Evolutionary conservation across 2,329 filamentous ascomycete genomes (phyloP).

Genomic region (Paraconiothyrium sp.): DNA sequence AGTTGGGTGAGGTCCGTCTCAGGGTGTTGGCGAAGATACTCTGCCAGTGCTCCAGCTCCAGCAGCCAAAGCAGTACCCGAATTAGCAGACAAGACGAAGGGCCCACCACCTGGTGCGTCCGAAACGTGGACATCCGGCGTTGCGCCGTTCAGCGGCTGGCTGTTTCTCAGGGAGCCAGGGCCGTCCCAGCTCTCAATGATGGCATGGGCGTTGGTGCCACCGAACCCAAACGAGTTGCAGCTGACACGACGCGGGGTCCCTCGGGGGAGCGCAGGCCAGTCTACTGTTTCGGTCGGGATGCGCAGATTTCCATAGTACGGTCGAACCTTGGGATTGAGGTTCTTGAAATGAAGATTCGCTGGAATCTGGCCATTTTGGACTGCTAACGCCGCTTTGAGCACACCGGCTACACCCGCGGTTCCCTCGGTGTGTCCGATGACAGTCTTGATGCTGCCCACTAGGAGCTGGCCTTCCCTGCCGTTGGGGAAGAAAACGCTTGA

Average conservation of each 20-base stretch:
- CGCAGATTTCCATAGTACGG: constrained; percentile 21
- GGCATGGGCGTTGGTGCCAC: constrained; percentile 21
- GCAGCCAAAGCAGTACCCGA: neutral
- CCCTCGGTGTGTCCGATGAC: neutral
- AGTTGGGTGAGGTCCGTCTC: neutral
- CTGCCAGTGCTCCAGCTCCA: neutral
- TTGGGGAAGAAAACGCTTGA: constrained; percentile 21
- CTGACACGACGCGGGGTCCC: constrained; percentile 4
- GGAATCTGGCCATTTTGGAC: constrained; percentile 49
- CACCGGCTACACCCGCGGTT: constrained; percentile 29
- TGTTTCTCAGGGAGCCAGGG: too few relatives aligned
- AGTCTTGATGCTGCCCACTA: neutral
- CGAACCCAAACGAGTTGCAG: constrained; percentile 22
- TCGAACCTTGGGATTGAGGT: constrained; percentile 27
- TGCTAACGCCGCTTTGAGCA: constrained; percentile 51
- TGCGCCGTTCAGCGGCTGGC: neutral
- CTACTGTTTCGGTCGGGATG: constrained; percentile 19
- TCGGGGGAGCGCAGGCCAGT: constrained; percentile 13
- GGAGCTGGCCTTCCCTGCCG: constrained; percentile 13
- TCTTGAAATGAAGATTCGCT: constrained; percentile 32
- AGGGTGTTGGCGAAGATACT: too few relatives aligned
- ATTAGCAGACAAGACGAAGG: constrained; percentile 1
- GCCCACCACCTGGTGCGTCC: neutral
- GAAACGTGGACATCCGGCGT: neutral
- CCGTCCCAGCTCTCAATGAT: constrained; percentile 22